Evolutionary conservation across 225 moss, liverwort and hornwort genomes (phyloP).

Genomic region (Pseudoscleropodium purum): DNA sequence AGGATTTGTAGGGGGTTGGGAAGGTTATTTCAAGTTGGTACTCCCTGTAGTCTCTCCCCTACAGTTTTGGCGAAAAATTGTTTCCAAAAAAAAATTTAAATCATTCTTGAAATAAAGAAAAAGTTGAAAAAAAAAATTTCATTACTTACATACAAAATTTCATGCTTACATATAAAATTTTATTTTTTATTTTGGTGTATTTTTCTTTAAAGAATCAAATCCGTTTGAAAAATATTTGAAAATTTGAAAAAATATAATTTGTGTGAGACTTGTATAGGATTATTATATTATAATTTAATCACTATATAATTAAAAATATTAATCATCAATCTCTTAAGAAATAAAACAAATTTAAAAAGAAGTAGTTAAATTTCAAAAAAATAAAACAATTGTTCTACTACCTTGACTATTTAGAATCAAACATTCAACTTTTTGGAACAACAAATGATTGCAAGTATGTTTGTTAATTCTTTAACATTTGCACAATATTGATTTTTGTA

Average conservation of each 20-base stretch:
- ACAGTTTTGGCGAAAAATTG: background rate
- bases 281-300: background rate
- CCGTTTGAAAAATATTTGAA: too few relatives aligned
- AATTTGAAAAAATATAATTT: background rate
- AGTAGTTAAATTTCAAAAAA: too few relatives aligned
- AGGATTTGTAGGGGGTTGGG: too few relatives aligned
- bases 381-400: background rate
- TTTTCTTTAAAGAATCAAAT: too few relatives aligned
- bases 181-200: background rate
- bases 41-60: too few relatives aligned
- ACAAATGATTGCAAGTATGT: background rate
- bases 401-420: background rate
- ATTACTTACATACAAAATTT: too few relatives aligned
- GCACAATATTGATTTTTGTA: background rate
- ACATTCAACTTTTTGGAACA: background rate
- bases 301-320: background rate
- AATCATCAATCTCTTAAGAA: background rate
- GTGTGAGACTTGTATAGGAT: rapidly evolving
- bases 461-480: background rate
- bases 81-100: background rate
- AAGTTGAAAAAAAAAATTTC: too few relatives aligned
- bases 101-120: too few relatives aligned
- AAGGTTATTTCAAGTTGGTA: too few relatives aligned
- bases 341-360: background rate
- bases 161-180: background rate